Conservation (phyloP, 2,329 filamentous ascomycete species). For the Chaetomium sp. region DNA sequence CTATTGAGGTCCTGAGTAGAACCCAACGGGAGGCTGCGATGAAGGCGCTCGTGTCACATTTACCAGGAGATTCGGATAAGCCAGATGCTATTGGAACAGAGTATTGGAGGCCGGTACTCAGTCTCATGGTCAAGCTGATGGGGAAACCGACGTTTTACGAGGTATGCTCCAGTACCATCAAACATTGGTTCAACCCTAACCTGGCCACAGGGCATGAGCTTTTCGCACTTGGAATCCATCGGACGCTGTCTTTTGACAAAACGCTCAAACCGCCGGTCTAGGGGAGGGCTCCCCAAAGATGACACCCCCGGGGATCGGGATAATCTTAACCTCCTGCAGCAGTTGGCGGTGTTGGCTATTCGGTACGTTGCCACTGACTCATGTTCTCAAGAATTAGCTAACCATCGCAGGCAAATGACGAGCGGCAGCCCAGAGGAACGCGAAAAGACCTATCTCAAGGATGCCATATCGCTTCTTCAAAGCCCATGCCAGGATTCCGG, state of each 20-base stretch:
- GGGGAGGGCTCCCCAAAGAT: constrained; percentile 18
- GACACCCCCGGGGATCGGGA: constrained; percentile 23
- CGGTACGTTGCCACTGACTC: constrained; percentile 22
- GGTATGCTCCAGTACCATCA: constrained; percentile 28
- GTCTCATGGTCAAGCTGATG: constrained; percentile 54
- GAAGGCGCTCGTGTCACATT: constrained; percentile 28
- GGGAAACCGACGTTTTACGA: constrained; percentile 54
- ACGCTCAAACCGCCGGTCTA: constrained; percentile 25
- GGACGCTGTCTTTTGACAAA: constrained; percentile 33
- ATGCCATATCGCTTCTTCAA: constrained; percentile 35
- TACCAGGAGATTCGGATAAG: constrained; percentile 24
- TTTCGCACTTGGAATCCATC: constrained; percentile 41
- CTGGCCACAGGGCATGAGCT: constrained; percentile 44
- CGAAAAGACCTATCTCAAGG: constrained; percentile 41
- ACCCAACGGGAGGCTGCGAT: constrained; percentile 32
- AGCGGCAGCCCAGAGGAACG: constrained; percentile 46
- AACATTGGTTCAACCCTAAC: neutral
- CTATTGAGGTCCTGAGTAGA: constrained; percentile 26
- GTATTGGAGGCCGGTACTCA: constrained; percentile 45
- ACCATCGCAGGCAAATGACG: constrained; percentile 46
- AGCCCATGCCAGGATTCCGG: constrained; percentile 25
- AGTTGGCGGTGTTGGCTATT: constrained; percentile 30
- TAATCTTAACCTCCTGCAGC: constrained; percentile 29
- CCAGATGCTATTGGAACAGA: constrained; percentile 17
- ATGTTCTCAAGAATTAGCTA: constrained; percentile 3